Conservation (phyloP, 2,329 filamentous ascomycete genomes). For the Aspergillus quadrilineatus region DNA sequence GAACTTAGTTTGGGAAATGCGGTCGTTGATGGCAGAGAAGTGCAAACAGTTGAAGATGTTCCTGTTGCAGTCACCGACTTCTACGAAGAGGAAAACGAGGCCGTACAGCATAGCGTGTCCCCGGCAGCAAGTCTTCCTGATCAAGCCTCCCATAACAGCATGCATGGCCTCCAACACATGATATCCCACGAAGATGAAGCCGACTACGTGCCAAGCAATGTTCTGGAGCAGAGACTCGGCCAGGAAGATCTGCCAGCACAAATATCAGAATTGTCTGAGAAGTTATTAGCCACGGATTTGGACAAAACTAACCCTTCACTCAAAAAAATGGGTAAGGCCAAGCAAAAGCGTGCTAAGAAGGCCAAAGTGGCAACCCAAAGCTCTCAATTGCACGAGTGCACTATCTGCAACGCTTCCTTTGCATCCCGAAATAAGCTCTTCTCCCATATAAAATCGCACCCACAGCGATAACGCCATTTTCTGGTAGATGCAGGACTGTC, state of each 20-base stretch:
- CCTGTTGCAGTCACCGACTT: too few relatives aligned
- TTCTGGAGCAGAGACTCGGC: slow-evolving; percentile 41
- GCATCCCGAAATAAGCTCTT: slow-evolving; percentile 72
- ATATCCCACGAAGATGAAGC: slow-evolving; percentile 13
- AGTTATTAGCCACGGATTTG: slow-evolving; percentile 21
- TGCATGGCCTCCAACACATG: too few relatives aligned
- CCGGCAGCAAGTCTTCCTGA: neutral
- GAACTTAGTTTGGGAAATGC: slow-evolving; percentile 36
- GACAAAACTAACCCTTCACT: slow-evolving; percentile 21
- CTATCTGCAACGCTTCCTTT: slow-evolving; percentile 75
- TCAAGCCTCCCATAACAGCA: too few relatives aligned
- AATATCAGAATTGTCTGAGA: slow-evolving; percentile 14
- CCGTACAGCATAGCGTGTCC: too few relatives aligned
- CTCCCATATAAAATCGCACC: slow-evolving; percentile 70
- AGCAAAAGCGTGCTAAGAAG: slow-evolving; percentile 53
- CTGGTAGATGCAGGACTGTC: too few relatives aligned
- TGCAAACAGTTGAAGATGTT: neutral
- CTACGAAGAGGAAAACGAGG: too few relatives aligned
- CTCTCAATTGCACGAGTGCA: slow-evolving; percentile 62
- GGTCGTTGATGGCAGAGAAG: neutral
- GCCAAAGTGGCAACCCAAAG: slow-evolving; percentile 33
- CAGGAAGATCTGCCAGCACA: slow-evolving; percentile 13
- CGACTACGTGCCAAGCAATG: slow-evolving; percentile 45
- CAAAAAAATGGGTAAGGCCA: slow-evolving; percentile 51
- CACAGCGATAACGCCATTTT: slow-evolving; percentile 43